phyloP scores from a whole-genome alignment of 2,329 filamentous ascomycete species.

The Curvularia verruculosa region DNA sequence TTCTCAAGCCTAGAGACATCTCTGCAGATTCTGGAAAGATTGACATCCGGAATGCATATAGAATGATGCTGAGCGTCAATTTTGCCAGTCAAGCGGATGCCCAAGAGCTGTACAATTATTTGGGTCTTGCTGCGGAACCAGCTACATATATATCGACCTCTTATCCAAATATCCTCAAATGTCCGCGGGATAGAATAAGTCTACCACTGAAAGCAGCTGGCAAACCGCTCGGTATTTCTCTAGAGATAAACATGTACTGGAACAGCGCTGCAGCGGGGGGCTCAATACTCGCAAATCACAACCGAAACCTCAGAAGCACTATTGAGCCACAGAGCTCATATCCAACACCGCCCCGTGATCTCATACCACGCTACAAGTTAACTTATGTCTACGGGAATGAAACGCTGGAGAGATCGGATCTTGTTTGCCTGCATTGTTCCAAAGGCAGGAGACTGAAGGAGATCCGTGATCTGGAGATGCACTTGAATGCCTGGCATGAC shows the following conservation, averaged over 20 bases:
- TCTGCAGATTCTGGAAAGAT: neutral
- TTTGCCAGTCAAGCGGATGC: slow-evolving; percentile 27
- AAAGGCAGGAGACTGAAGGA: slow-evolving; percentile 8
- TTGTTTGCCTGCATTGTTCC: slow-evolving; percentile 30
- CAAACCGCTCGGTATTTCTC: slow-evolving; percentile 24
- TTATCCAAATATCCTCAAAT: slow-evolving; percentile 40
- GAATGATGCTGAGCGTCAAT: slow-evolving; percentile 29
- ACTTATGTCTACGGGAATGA: slow-evolving; percentile 23
- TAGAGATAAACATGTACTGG: slow-evolving; percentile 36
- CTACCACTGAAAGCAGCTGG: slow-evolving; percentile 18
- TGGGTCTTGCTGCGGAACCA: slow-evolving; percentile 19
- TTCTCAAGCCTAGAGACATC: slow-evolving; percentile 27
- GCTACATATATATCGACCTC: slow-evolving; percentile 27
- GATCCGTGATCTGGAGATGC: slow-evolving; percentile 41
- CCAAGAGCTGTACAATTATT: slow-evolving; percentile 30
- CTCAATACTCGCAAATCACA: slow-evolving; percentile 33
- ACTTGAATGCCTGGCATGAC: slow-evolving; percentile 45
- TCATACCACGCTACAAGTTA: slow-evolving; percentile 22
- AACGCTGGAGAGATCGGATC: slow-evolving; percentile 10
- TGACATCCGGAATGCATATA: slow-evolving; percentile 6
- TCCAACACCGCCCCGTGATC: slow-evolving; percentile 14
- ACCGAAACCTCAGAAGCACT: slow-evolving; percentile 21
- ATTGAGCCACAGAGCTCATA: slow-evolving; percentile 7
- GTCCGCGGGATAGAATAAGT: slow-evolving; percentile 16
- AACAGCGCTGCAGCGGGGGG: slow-evolving; percentile 6